These are phyloP conservation scores for Hanseniaspora clermontiae DNA, from an alignment of 805 yeast genomes.

Conservation along the genomic window DNA sequence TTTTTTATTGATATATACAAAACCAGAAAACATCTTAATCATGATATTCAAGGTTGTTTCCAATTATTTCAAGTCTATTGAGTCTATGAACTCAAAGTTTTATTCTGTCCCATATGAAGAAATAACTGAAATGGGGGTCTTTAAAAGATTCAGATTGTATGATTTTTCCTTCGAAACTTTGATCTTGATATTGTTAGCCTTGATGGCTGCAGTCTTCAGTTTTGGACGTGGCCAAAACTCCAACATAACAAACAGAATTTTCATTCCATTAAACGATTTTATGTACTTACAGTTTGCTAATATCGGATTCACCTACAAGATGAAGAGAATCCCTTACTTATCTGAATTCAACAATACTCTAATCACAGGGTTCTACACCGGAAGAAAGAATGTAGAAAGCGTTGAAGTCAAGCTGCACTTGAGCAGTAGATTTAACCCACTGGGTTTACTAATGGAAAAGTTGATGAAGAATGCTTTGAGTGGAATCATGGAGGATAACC, in stretches of 20 bases:
- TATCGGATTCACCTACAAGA: slow-evolving; percentile 32
- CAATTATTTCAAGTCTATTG: slow-evolving; percentile 16
- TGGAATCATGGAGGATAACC: slow-evolving; percentile 42
- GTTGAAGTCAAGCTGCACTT: slow-evolving; percentile 50
- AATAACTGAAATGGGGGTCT: slow-evolving; percentile 44
- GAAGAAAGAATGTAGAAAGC: slow-evolving; percentile 64
- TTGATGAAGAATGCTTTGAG: slow-evolving; percentile 47
- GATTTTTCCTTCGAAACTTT: slow-evolving; percentile 68
- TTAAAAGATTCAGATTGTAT: slow-evolving; percentile 45
- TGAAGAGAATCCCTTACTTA: slow-evolving; percentile 28
- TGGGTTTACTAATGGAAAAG: slow-evolving; percentile 53
- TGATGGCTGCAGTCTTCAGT: slow-evolving; percentile 39
- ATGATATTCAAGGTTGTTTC: background rate
- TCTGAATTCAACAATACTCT: slow-evolving; percentile 25
- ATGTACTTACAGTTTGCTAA: slow-evolving; percentile 61
- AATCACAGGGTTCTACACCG: slow-evolving; percentile 65
- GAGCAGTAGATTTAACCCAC: slow-evolving; percentile 67
- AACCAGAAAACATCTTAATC: too few relatives aligned
- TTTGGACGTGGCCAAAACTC: slow-evolving; percentile 52
- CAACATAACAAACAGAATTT: slow-evolving; percentile 40
- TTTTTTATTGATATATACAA: too few relatives aligned
- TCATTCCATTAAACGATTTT: slow-evolving; percentile 38
- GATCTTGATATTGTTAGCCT: slow-evolving; percentile 39
- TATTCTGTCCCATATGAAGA: slow-evolving; percentile 33
- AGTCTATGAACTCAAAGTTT: slow-evolving; percentile 24